Conservation (phyloP, 805 yeast species). For the Wickerhamiella bombiphila region DNA sequence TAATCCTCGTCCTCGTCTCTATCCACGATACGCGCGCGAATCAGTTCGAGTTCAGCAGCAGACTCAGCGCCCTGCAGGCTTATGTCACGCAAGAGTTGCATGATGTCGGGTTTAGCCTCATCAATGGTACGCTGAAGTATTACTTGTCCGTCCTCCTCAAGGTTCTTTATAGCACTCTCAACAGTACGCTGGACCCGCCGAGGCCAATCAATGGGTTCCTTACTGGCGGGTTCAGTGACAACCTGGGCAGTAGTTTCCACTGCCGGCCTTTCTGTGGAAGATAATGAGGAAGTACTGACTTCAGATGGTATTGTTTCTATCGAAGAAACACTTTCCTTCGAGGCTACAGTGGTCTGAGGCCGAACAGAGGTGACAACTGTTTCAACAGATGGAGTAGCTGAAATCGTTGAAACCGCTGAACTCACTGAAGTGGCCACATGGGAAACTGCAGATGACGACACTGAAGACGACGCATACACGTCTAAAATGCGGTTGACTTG, state of each 20-base stretch:
- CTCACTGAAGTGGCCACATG: too few relatives aligned
- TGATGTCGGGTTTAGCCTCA: constrained; percentile 17
- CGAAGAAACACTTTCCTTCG: background rate
- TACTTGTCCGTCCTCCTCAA: constrained; percentile 13
- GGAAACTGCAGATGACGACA: too few relatives aligned
- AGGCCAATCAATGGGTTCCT: constrained; percentile 8
- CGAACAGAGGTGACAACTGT: background rate
- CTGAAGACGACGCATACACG: too few relatives aligned
- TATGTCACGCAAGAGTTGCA: constrained; percentile 14
- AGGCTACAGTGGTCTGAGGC: constrained; percentile 2
- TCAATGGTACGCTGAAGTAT: constrained; percentile 5
- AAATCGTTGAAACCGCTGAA: background rate
- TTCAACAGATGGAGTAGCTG: background rate
- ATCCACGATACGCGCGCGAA: constrained; percentile 7
- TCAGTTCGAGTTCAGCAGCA: constrained; percentile 15
- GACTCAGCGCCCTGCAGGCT: constrained; percentile 12
- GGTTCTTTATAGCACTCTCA: constrained; percentile 12
- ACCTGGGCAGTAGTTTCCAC: background rate
- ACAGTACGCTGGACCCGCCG: constrained; percentile 14
- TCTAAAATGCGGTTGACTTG: constrained; percentile 3
- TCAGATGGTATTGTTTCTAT: background rate
- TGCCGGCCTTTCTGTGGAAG: too few relatives aligned
- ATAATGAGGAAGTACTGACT: background rate
- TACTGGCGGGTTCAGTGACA: background rate
- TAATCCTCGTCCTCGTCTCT: constrained; percentile 7